These are phyloP conservation scores for Pseudozyma pruni DNA, from an alignment of 1,284 basidiomycete genomes.

Conservation along the genomic window DNA sequence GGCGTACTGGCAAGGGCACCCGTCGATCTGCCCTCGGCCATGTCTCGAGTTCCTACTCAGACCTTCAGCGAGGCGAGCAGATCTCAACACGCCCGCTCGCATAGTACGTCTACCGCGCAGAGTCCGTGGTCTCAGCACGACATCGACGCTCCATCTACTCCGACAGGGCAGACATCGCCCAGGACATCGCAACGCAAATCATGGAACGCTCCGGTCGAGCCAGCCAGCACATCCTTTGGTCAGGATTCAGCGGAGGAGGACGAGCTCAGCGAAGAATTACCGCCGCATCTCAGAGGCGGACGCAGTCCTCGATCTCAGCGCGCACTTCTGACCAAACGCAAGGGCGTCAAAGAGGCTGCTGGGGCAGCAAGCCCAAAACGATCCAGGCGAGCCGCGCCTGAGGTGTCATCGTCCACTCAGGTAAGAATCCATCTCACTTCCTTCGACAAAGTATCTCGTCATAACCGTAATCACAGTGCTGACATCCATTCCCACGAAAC, in stretches of 20 bases:
- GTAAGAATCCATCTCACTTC: constrained; percentile 6
- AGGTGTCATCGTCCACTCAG: constrained; percentile 6
- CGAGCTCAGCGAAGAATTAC: constrained; percentile 28
- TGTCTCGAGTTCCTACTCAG: constrained; percentile 31
- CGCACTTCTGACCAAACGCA: constrained; percentile 11
- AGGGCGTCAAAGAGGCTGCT: background rate
- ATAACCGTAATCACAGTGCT: background rate
- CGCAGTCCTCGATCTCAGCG: constrained; percentile 2
- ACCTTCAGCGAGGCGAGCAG: constrained; percentile 23
- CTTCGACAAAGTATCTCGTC: background rate
- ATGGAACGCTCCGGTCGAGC: constrained; percentile 9
- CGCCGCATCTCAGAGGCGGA: background rate
- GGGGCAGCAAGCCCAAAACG: constrained; percentile 16
- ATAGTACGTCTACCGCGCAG: background rate
- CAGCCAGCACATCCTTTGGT: background rate
- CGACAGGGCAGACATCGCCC: constrained; percentile 11
- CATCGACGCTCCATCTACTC: background rate
- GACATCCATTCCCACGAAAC: background rate
- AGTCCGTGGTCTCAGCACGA: constrained; percentile 2
- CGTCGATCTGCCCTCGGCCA: constrained; percentile 6
- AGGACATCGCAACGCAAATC: constrained; percentile 10
- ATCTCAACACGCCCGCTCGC: constrained; percentile 7
- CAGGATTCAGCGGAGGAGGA: constrained; percentile 31
- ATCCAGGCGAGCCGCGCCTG: constrained; percentile 4
- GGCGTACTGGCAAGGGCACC: background rate